Evolutionary conservation across 2,329 filamentous ascomycete genomes (phyloP).

Genomic region (Pyricularia pennisetigena): DNA sequence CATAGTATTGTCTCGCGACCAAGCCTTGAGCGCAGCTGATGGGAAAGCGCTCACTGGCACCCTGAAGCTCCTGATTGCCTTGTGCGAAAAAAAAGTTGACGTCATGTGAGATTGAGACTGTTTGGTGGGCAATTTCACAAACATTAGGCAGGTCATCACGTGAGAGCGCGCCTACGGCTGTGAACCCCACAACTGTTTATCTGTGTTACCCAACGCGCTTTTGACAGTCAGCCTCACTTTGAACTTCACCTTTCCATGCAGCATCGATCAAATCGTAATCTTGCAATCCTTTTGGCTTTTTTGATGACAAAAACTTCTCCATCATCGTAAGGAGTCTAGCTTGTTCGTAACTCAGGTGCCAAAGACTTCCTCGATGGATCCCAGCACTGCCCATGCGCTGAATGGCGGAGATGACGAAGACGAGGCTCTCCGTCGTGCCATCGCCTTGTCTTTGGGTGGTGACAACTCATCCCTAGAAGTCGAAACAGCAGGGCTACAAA

Average conservation of each 20-base stretch:
- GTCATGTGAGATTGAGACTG: background rate
- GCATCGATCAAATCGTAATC: background rate
- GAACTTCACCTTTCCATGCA: background rate
- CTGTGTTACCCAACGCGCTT: background rate
- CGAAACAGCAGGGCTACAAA: background rate
- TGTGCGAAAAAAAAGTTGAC: background rate
- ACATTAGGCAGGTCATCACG: background rate
- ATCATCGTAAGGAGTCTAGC: background rate
- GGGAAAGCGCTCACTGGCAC: background rate
- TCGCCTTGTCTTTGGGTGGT: constrained; percentile 44
- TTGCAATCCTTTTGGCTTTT: background rate
- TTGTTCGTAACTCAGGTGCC: background rate
- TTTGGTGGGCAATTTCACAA: background rate
- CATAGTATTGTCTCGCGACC: background rate
- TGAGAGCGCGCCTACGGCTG: background rate
- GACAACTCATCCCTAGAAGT: constrained; percentile 2
- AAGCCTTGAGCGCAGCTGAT: background rate
- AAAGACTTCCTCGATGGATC: constrained; percentile 12
- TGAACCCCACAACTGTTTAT: background rate
- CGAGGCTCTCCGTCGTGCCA: constrained; percentile 49
- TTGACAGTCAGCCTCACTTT: background rate
- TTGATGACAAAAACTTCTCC: background rate
- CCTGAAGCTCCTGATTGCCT: background rate
- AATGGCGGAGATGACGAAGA: constrained; percentile 38
- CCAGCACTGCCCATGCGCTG: constrained; percentile 13